Conservation (phyloP, 176 grass and related monocot genomes). For the Aegilops bicornis region DNA sequence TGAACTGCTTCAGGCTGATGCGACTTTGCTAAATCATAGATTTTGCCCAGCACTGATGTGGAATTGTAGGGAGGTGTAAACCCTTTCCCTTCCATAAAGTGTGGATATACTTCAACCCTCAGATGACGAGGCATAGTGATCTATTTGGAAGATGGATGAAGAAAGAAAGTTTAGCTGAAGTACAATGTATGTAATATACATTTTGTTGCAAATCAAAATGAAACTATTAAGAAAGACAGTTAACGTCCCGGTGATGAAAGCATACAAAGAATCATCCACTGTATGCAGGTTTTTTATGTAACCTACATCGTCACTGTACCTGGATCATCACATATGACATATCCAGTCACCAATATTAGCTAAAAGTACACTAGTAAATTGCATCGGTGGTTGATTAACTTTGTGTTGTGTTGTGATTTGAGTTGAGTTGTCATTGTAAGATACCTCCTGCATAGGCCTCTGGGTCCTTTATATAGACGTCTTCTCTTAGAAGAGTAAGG, state of each 20-base stretch:
- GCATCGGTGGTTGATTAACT: not conserved
- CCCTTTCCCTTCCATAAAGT: conserved; percentile 53
- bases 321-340: not conserved
- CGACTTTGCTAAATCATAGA: conserved; percentile 54
- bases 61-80: conserved; percentile 34
- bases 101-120: conserved; percentile 49
- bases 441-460: not conserved
- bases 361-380: not conserved
- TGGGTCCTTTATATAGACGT: not conserved
- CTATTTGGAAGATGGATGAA: conserved; percentile 25
- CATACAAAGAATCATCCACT: too few species aligned
- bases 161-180: not conserved
- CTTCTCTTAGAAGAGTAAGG: not conserved
- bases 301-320: not conserved
- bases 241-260: too few species aligned
- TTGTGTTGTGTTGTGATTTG: not conserved
- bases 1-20: conserved; percentile 30
- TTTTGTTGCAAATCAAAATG: too few species aligned
- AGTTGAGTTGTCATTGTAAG: not conserved
- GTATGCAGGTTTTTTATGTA: not conserved
- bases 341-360: conserved; percentile 1
- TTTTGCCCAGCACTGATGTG: conserved; percentile 49
- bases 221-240: too few species aligned
- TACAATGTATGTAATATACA: not conserved
- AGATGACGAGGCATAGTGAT: conserved; percentile 44